Conservation (phyloP, 2,329 filamentous ascomycete genomes). For the Tolypocladium ophioglossoides region DNA sequence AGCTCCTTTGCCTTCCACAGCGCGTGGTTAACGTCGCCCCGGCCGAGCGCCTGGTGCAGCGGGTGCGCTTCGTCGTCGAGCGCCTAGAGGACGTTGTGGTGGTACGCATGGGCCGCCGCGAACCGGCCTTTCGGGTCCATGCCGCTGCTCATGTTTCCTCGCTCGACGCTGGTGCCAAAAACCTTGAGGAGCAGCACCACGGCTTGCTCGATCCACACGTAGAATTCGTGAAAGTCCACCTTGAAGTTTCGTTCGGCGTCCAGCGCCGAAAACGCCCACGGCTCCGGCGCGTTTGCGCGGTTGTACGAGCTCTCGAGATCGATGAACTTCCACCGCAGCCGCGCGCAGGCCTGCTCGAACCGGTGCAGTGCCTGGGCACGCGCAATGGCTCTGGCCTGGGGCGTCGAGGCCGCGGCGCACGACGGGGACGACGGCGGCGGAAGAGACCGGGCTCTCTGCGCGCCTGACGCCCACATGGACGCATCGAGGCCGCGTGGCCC, state of each 20-base stretch:
- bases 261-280: constrained; percentile 21
- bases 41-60: constrained; percentile 44
- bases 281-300: constrained; percentile 31
- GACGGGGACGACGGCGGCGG: neutral
- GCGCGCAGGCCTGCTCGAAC: constrained; percentile 49
- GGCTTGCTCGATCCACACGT: constrained; percentile 60
- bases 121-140: neutral
- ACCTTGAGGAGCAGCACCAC: constrained; percentile 57
- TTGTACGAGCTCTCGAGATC: constrained; percentile 47
- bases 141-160: constrained; percentile 11
- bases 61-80: constrained; percentile 48
- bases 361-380: constrained; percentile 36
- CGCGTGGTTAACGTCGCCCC: constrained; percentile 42
- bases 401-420: neutral
- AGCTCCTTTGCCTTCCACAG: constrained; percentile 58
- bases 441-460: constrained; percentile 2
- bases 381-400: neutral
- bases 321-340: constrained; percentile 53
- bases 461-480: constrained; percentile 5
- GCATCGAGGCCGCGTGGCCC: constrained; percentile 5
- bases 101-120: constrained; percentile 42
- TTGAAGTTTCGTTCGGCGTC: constrained; percentile 63
- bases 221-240: constrained; percentile 69
- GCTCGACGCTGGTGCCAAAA: constrained; percentile 42
- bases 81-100: constrained; percentile 57